Evolutionary conservation across 306 rosid species (phyloP).

Genomic region (Inga leiocalycina): DNA sequence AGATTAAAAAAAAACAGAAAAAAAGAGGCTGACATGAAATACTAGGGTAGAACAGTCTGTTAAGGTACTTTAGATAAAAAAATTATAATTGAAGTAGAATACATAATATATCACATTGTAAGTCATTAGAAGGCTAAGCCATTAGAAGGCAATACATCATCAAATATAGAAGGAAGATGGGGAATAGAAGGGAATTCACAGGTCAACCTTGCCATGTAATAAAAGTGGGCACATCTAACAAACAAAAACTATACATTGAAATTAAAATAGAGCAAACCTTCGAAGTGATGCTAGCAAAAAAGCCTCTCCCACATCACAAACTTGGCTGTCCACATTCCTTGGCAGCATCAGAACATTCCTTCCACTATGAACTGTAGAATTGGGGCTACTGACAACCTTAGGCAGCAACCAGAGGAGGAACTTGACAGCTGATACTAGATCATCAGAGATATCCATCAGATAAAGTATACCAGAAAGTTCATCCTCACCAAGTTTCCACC

Average conservation of each 20-base stretch:
- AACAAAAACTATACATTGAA: background rate
- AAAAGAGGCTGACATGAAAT: background rate
- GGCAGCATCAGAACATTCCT: constrained; percentile 57
- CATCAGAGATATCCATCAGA: constrained; percentile 78
- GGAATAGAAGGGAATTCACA: background rate
- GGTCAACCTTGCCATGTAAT: background rate
- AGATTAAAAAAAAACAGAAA: background rate
- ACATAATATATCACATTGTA: background rate
- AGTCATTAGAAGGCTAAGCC: background rate
- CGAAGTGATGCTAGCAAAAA: constrained; percentile 78
- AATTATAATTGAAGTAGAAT: background rate
- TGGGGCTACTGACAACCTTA: constrained; percentile 57
- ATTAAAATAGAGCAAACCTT: constrained; percentile 53
- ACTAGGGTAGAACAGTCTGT: background rate
- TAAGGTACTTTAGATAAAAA: background rate
- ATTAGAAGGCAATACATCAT: constrained; percentile 2
- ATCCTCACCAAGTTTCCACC: constrained; percentile 93
- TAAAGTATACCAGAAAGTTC: constrained; percentile 76
- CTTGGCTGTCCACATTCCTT: constrained; percentile 77
- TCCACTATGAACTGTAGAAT: constrained; percentile 70
- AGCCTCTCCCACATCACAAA: constrained; percentile 83
- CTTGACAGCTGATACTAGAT: constrained; percentile 78
- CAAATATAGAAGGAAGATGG: background rate
- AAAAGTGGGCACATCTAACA: background rate
- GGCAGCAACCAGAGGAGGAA: constrained; percentile 91